phyloP scores from a whole-genome alignment of 2,329 filamentous ascomycete genomes.

The Sarocladium oryzae region DNA sequence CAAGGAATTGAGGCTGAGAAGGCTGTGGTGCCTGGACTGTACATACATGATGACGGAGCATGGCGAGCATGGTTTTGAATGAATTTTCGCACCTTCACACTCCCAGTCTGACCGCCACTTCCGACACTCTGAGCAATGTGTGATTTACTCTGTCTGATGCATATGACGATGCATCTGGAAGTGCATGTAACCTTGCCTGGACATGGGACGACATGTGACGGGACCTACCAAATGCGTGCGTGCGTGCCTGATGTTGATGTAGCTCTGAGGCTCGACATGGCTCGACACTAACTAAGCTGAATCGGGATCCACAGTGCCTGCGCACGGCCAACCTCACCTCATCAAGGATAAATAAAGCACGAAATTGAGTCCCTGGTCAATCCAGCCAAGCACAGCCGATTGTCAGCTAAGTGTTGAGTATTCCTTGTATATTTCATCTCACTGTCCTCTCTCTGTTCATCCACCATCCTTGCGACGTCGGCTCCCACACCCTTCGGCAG shows the following conservation, averaged over 20 bases:
- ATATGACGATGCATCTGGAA: too few relatives aligned
- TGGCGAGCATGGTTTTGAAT: slow-evolving; percentile 9
- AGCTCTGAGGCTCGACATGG: neutral
- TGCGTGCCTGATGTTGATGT: neutral
- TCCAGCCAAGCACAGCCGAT: too few relatives aligned
- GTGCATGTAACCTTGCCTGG: too few relatives aligned
- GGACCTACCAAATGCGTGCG: too few relatives aligned
- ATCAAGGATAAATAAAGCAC: neutral
- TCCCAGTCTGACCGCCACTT: neutral
- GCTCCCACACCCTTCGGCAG: neutral
- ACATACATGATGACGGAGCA: slow-evolving; percentile 9
- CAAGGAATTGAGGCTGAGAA: neutral
- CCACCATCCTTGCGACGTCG: too few relatives aligned
- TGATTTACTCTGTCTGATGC: too few relatives aligned
- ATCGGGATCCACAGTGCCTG: neutral
- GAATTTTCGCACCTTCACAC: neutral
- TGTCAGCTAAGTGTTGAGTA: neutral
- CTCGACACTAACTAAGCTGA: neutral
- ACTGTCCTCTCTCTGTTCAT: too few relatives aligned
- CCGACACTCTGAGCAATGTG: neutral
- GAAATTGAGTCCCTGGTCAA: too few relatives aligned
- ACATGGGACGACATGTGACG: too few relatives aligned
- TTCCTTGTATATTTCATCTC: too few relatives aligned
- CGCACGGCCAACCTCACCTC: slow-evolving; percentile 4
- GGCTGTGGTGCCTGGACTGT: slow-evolving; percentile 7